A percentile compares a stretch with the other conserved stretches of the same genome.
Evolutionary conservation across 495 filamentous ascomycete species (phyloP).

Genomic region (Penicillium longicatenatum): DNA sequence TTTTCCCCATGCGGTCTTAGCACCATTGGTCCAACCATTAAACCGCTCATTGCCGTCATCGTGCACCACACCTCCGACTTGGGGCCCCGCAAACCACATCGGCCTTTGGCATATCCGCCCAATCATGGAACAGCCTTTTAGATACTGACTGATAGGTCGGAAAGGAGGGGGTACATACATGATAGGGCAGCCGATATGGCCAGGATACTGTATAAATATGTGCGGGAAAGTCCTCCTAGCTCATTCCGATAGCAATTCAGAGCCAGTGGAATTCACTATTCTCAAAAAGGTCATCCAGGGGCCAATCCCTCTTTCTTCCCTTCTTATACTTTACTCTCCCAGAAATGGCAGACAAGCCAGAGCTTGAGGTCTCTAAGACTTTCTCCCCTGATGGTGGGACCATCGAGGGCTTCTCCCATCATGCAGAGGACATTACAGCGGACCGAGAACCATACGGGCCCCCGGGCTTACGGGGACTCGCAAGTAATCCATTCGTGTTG

Average conservation of each 20-base stretch:
- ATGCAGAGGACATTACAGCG: conserved; percentile 42
- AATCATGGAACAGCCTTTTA: conserved; percentile 13
- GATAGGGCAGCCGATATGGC: not conserved
- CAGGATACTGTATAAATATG: conserved; percentile 6
- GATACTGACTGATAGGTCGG: not conserved
- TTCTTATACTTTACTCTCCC: not conserved
- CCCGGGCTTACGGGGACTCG: conserved; percentile 48
- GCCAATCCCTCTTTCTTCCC: not conserved
- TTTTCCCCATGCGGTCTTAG: conserved; percentile 12
- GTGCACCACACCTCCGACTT: not conserved
- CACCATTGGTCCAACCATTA: not conserved
- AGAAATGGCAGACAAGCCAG: conserved; percentile 18
- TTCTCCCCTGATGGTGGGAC: conserved; percentile 20
- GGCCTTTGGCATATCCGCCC: conserved; percentile 15
- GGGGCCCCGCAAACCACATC: conserved; percentile 12
- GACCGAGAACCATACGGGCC: conserved; percentile 50
- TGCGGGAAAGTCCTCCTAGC: not conserved
- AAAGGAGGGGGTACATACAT: not conserved
- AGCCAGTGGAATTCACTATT: not conserved
- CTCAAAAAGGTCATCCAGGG: not conserved
- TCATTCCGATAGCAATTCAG: not conserved
- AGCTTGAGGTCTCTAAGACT: conserved; percentile 18
- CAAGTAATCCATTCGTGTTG: conserved; percentile 51
- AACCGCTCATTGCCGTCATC: conserved; percentile 21
- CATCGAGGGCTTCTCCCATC: conserved; percentile 40